Conservation (phyloP, 129 eudicot genomes). For the Escallonia herrerae region DNA sequence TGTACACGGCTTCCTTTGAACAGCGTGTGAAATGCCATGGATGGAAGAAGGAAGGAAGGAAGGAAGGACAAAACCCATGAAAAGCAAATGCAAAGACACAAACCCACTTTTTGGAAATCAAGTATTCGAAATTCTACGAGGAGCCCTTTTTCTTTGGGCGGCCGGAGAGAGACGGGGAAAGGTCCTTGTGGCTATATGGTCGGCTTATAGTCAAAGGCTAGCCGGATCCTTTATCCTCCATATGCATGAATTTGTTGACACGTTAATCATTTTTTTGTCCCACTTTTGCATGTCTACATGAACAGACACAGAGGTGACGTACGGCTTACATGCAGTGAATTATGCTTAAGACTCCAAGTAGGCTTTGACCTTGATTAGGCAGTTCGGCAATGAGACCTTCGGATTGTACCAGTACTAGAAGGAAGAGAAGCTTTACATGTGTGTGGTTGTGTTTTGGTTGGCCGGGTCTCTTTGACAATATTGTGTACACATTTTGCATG, state of each 20-base stretch:
- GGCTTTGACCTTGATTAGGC: neutral
- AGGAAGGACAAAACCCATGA: too few relatives aligned
- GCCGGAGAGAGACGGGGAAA: neutral
- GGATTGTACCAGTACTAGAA: too few relatives aligned
- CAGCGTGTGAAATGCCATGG: too few relatives aligned
- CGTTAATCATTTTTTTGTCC: neutral
- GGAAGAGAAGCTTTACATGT: too few relatives aligned
- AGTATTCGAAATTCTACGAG: neutral
- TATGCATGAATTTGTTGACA: neutral
- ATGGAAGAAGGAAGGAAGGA: too few relatives aligned
- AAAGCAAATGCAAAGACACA: neutral
- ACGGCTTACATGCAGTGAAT: neutral
- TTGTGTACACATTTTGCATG: too few relatives aligned
- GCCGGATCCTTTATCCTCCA: neutral
- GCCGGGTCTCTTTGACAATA: too few relatives aligned
- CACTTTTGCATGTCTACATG: neutral
- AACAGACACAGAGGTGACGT: neutral
- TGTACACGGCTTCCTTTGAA: too few relatives aligned
- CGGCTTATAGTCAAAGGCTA: conserved; percentile 1
- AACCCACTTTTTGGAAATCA: neutral
- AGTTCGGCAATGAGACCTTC: neutral
- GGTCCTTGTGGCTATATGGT: neutral
- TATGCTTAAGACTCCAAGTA: neutral
- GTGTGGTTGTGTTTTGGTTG: too few relatives aligned
- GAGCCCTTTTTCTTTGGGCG: conserved; percentile 6